phyloP scores from a whole-genome alignment of 1,139 yeast species.

The Candida tetrigidarum region DNA sequence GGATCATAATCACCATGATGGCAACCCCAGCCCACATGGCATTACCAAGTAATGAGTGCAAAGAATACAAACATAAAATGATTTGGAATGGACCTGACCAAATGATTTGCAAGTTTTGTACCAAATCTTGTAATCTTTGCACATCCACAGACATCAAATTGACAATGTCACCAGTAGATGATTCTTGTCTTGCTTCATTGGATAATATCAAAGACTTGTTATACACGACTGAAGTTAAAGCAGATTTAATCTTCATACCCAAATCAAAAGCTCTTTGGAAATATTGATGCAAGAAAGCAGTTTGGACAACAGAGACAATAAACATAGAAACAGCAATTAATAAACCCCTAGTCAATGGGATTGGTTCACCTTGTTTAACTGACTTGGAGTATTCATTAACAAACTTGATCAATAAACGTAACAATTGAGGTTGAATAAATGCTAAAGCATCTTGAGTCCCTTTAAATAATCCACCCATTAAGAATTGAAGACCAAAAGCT shows the following conservation, averaged over 20 bases:
- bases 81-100: constrained; percentile 99
- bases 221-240: constrained; percentile 79
- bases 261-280: constrained; percentile 87
- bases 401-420: constrained; percentile 74
- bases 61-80: constrained; percentile 72
- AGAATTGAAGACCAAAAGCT: constrained; percentile 74
- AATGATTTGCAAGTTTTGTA: constrained; percentile 82
- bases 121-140: constrained; percentile 88
- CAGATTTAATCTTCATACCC: constrained; percentile 88
- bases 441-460: constrained; percentile 78
- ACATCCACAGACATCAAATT: constrained; percentile 97
- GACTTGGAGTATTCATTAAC: constrained; percentile 74
- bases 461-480: constrained; percentile 80
- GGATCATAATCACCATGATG: constrained; percentile 83
- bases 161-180: constrained; percentile 96
- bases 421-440: constrained; percentile 87
- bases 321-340: constrained; percentile 88
- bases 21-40: constrained; percentile 98
- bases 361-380: constrained; percentile 32
- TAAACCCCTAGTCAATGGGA: constrained; percentile 79
- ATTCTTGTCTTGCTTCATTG: constrained; percentile 77
- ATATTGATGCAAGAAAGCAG: constrained; percentile 88
- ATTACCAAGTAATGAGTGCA: constrained; percentile 78
- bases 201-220: constrained; percentile 80
- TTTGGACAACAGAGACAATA: constrained; percentile 77